Evolutionary conservation across 129 eudicot genomes (phyloP), one percentile per base, ranked within the genome.

Genomic region (Chrysanthemum makinoi): DNA sequence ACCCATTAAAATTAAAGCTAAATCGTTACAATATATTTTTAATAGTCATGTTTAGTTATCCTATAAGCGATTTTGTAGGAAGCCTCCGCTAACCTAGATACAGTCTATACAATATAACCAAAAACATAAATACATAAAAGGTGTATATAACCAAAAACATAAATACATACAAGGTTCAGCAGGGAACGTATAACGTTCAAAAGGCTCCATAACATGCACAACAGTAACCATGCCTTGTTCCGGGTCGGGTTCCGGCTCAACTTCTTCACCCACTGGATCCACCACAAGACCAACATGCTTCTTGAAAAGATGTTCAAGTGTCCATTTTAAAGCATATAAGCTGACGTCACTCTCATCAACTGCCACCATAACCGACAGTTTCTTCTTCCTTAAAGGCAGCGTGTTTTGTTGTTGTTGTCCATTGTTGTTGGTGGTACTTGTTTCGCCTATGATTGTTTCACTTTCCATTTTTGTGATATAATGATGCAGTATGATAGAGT

Each of bases 271-370:
- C 18, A 18, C 70, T 8, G 57, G 69, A 18, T 20, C 26, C 49
- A 15, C 59, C 12, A 7, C 57, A 1, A 14, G n/a, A n/a, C n/a
- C n/a, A n/a, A n/a, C n/a, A n/a, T n/a, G n/a, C n/a, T n/a, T n/a
- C 4, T 50, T 30, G 57, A 86, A 67, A 12, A 89, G 76, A 55
- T 80, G 57, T 14, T 80, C 79, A 12, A 89, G 81, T 5, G 80
- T 62, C 96, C 96, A 89, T 15, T 69, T 70, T 5, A 89, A 82
- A 7, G 89, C 89, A 47, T 86, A 78, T 61, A 89, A 80, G 58
- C 96, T 86, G n/a, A 43, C 74, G 10, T 89, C 87, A 63, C 96
- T 84, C 52, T 84, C 92, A 63, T 89, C 92, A 1, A 86, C 22
- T 6, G 89, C 92, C 72, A 89, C 89, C 86, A 89, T 33, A 13